These are phyloP conservation scores for Leccinum insigne DNA, from an alignment of 1,284 basidiomycete genomes.

Conservation along the genomic window DNA sequence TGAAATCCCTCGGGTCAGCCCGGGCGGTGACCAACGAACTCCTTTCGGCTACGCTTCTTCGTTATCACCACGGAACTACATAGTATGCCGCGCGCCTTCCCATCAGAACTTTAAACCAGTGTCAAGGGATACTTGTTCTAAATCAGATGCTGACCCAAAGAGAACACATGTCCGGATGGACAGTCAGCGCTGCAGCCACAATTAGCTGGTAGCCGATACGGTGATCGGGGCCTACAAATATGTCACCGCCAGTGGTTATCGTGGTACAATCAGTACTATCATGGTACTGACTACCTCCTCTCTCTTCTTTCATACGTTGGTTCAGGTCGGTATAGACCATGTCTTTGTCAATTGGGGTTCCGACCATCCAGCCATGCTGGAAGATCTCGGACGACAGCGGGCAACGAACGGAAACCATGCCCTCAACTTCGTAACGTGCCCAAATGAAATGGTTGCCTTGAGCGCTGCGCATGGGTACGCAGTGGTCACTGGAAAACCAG, in stretches of 20 bases:
- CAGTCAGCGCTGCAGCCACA: too few relatives aligned
- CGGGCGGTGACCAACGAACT: too few relatives aligned
- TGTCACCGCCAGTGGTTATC: background rate
- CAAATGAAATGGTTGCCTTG: slow-evolving; percentile 76
- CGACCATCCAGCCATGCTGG: slow-evolving; percentile 69
- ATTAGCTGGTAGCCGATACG: too few relatives aligned
- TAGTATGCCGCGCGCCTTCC: too few relatives aligned
- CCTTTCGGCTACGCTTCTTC: too few relatives aligned
- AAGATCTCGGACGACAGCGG: slow-evolving; percentile 62
- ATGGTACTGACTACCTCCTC: slow-evolving; percentile 58
- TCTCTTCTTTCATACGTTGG: slow-evolving; percentile 57
- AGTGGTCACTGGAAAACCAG: slow-evolving; percentile 63
- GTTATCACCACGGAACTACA: too few relatives aligned
- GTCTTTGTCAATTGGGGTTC: slow-evolving; percentile 77
- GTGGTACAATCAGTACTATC: background rate
- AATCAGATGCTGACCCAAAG: too few relatives aligned
- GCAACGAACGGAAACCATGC: slow-evolving; percentile 39
- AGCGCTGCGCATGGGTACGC: slow-evolving; percentile 72
- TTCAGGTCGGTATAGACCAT: slow-evolving; percentile 63
- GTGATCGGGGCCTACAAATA: background rate
- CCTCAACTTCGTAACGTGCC: slow-evolving; percentile 60
- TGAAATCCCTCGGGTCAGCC: too few relatives aligned
- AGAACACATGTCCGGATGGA: too few relatives aligned
- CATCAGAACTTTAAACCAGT: too few relatives aligned
- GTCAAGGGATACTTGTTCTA: too few relatives aligned